Base-by-base conservation (phyloP, 345 rosid species). In the Excoecaria cochinchinensis region DNA sequence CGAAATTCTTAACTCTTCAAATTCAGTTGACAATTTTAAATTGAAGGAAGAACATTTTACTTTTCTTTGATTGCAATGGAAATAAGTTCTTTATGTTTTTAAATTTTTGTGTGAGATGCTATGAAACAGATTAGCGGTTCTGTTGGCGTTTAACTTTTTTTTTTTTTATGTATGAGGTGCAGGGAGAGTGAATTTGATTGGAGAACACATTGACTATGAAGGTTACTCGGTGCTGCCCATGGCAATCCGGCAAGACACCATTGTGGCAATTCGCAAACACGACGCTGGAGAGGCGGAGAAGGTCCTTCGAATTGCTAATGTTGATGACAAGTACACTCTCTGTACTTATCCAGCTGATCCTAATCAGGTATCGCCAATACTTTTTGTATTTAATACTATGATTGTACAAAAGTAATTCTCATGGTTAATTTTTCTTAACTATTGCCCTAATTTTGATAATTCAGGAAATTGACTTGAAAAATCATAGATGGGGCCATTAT, bases 101-200 rank as follows among this genome's bases (percentile, higher is more conserved):
- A 31, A 31, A 31, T 31, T 31, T 31, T 31, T 31, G 31, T 31
- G 1, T 31, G 31, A 31, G 31, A 31, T 31, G 31, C 31, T n/a
- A 57, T 46, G 44, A 7, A 44, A 44, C 10, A 16, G 48, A 7
- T 42, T 21, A 13, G 2, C 19, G 8, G 22, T 64, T 21, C 4
- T 55, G 50, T 22, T 19, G 36, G 62, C 55, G 50, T 51, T 39
- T 58, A 25, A 47, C 21, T 53, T 7, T 44, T 21, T 15, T 3
- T 24, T 3, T 46, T 10, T 16, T 64, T 40, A 0, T 40, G 10
- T 64, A 15, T 67, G 70, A 44, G 53, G 17, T 80, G 61, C 79
- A 95, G 99, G 99, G 76, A 87, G 99, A 86, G 98, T 95, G 83
- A 95, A 93, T 84, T 82, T 95, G 91, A 95, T 95, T 2, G 99